Evolutionary conservation across 768 basidiomycete species (phyloP), one percentile per base, ranked within the genome.

Genomic region (Tephrocybe sp.): DNA sequence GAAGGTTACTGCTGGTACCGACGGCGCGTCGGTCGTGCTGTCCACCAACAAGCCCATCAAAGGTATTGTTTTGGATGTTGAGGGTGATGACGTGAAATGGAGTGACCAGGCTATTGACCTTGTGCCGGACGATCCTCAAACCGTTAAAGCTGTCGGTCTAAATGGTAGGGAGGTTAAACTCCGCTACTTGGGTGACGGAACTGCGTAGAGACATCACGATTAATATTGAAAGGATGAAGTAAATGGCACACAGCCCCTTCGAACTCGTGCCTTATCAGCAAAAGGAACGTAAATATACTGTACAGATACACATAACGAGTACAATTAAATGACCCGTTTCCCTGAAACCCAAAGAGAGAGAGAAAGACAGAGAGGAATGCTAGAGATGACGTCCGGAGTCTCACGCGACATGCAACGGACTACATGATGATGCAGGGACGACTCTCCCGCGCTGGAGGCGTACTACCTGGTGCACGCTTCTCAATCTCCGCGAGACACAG

Each of bases 21-120:
- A 87, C 54, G 84, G 84, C 15, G 83, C 85, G 64, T 76, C 75
- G 33, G 73, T 90, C 43, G 68, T 65, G 46, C 71, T 90, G 18
- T 77, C 81, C 25, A 67, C 79, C 32, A 64, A 73, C 58, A 79
- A 78, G 58, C 95, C 95, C 1, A 76, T 97, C 71, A 98, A 98
- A 66, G 90, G 94, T 7, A 74, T 97, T 47, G 79, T 95, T 36
- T 74, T 98, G 40, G 88, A 91, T 58, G 83, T 81, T 23, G 82
- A 84, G 24, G 88, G 85, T n/a, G 77, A 76, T 4, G 83, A 85
- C 46, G 83, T 83, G 20, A 76, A 76, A 61, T 95, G 92, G 88
- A 80, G 83, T 55, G 93, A 98, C 72, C 93, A 98, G 64, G 92
- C 85, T 3, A 83, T 97, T 60, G 95, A 98, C 69, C 76, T 98